Evolutionary conservation across 2,329 filamentous ascomycete genomes (phyloP).

Genomic region (Alternaria tenuissima): DNA sequence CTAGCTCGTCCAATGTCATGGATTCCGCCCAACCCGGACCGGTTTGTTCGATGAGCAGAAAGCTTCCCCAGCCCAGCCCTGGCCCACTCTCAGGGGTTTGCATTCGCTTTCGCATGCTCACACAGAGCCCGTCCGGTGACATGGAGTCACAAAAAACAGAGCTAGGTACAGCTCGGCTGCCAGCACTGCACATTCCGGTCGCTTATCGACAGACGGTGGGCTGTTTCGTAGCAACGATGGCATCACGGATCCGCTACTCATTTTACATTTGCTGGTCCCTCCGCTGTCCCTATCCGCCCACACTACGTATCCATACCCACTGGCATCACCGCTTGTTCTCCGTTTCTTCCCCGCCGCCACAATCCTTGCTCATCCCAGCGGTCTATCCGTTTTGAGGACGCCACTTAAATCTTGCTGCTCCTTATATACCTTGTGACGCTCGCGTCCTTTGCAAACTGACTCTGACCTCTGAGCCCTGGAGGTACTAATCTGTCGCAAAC

Average conservation of each 20-base stretch:
- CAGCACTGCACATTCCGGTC: slow-evolving; percentile 41
- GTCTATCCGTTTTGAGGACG: slow-evolving; percentile 48
- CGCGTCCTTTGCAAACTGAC: slow-evolving; percentile 40
- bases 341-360: slow-evolving; percentile 49
- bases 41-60: slow-evolving; percentile 33
- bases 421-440: slow-evolving; percentile 51
- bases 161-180: slow-evolving; percentile 31
- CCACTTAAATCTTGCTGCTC: slow-evolving; percentile 52
- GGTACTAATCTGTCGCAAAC: slow-evolving; percentile 36
- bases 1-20: slow-evolving; percentile 47
- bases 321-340: slow-evolving; percentile 50
- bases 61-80: slow-evolving; percentile 44
- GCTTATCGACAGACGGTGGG: slow-evolving; percentile 36
- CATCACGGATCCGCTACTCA: slow-evolving; percentile 39
- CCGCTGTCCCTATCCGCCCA: slow-evolving; percentile 50
- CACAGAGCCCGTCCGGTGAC: slow-evolving; percentile 34
- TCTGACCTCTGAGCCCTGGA: slow-evolving; percentile 36
- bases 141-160: slow-evolving; percentile 38
- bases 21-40: slow-evolving; percentile 45
- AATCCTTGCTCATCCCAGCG: slow-evolving; percentile 47
- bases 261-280: slow-evolving; percentile 45
- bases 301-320: slow-evolving; percentile 48
- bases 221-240: slow-evolving; percentile 36
- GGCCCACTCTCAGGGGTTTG: slow-evolving; percentile 47
- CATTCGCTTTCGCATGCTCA: slow-evolving; percentile 20